These are phyloP conservation scores for Cicer cuneatum DNA, from an alignment of 306 rosid genomes.

Conservation along the genomic window DNA sequence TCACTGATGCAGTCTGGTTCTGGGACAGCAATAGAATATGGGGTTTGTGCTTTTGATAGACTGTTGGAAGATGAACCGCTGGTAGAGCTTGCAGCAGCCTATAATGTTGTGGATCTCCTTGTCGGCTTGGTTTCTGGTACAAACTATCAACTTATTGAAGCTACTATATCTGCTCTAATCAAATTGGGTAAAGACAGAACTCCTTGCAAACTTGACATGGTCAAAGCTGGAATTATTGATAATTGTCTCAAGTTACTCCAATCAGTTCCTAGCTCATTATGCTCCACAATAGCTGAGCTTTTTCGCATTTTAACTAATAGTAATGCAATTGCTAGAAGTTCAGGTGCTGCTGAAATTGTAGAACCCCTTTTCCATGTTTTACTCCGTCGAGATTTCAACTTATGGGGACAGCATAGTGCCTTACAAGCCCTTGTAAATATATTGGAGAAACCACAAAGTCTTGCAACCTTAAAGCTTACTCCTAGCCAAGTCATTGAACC, in stretches of 20 bases:
- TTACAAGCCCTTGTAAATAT: conserved; percentile 97
- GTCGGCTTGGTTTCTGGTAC: conserved; percentile 84
- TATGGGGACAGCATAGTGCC: conserved; percentile 99
- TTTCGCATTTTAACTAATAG: conserved; percentile 94
- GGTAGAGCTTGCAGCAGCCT: conserved; percentile 83
- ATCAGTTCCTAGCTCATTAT: conserved; percentile 79
- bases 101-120: conserved; percentile 77
- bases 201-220: conserved; percentile 81
- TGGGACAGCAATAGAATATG: conserved; percentile 73
- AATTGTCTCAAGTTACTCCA: conserved; percentile 83
- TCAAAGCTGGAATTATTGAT: conserved; percentile 77
- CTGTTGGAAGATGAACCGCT: conserved; percentile 84
- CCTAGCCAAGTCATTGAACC: conserved; percentile 97
- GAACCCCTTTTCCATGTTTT: conserved; percentile 96
- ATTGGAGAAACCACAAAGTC: conserved; percentile 97
- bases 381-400: conserved; percentile 76
- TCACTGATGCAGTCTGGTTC: conserved; percentile 75
- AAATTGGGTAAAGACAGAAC: conserved; percentile 94
- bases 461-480: conserved; percentile 83
- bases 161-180: conserved; percentile 76
- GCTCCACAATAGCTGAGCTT: conserved; percentile 91
- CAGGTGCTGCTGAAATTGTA: conserved; percentile 82
- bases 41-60: conserved; percentile 88
- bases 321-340: conserved; percentile 90
- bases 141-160: conserved; percentile 79